Evolutionary conservation across 2,329 filamentous ascomycete species (phyloP).

Genomic region (Fusarium heterosporum): DNA sequence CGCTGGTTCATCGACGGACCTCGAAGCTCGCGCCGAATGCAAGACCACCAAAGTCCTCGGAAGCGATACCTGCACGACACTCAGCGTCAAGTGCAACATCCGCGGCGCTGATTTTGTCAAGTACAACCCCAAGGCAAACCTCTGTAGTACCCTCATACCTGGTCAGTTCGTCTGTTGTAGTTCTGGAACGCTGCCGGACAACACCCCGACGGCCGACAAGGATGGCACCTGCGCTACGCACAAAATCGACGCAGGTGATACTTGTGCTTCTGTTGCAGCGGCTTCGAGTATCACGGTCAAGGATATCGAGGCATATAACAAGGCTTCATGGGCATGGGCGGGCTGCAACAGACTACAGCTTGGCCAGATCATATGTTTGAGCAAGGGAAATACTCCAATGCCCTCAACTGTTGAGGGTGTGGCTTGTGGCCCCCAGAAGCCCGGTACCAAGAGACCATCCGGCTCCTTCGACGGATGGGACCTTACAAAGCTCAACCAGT

Average conservation of each 20-base stretch:
- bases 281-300: conserved; percentile 50
- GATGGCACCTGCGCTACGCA: conserved; percentile 55
- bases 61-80: conserved; percentile 51
- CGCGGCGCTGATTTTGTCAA: conserved; percentile 49
- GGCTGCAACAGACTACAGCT: conserved; percentile 43
- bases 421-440: conserved; percentile 48
- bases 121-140: conserved; percentile 47
- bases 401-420: conserved; percentile 41
- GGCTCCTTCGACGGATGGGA: not conserved
- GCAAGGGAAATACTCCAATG: conserved; percentile 47
- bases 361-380: conserved; percentile 44
- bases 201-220: conserved; percentile 16
- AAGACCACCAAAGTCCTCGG: conserved; percentile 4
- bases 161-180: conserved; percentile 55
- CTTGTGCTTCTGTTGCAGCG: conserved; percentile 47
- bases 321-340: conserved; percentile 49
- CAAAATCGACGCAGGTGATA: conserved; percentile 49
- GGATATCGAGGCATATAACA: conserved; percentile 44
- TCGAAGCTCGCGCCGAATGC: not conserved
- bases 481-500: conserved; percentile 46
- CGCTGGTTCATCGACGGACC: not conserved
- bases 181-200: conserved; percentile 35
- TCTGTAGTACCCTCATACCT: conserved; percentile 45
- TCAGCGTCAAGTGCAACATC: conserved; percentile 54
- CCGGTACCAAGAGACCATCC: conserved; percentile 30